phyloP scores from a whole-genome alignment of 108 stramenopile genomes.

The Skeletonema menzelii region DNA sequence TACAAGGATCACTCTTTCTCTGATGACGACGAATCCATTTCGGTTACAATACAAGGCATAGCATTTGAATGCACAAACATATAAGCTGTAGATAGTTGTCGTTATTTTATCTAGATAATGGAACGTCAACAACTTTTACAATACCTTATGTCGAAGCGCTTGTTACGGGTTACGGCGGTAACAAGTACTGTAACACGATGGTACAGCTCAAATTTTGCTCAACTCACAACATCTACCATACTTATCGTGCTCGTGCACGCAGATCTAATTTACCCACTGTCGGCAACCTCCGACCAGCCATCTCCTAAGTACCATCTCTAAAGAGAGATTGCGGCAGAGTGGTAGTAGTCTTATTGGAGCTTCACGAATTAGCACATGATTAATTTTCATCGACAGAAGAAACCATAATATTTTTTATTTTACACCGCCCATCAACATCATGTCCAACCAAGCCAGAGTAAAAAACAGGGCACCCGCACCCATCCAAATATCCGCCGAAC shows the following conservation, averaged over 20 bases:
- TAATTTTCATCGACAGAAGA: not conserved
- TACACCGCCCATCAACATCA: conserved; percentile 10
- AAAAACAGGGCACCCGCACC: conserved; percentile 99
- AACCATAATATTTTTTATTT: not conserved
- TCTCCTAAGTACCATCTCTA: too few species aligned
- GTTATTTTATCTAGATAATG: not conserved
- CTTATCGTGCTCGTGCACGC: too few species aligned
- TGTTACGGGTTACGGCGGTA: too few species aligned
- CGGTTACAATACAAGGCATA: not conserved
- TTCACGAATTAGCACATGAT: not conserved
- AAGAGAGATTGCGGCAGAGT: too few species aligned
- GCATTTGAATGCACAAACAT: not conserved
- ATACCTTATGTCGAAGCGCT: too few species aligned
- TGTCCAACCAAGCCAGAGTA: conserved; percentile 66
- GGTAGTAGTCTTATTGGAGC: too few species aligned
- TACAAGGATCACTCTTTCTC: not conserved
- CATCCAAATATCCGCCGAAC: conserved; percentile 99
- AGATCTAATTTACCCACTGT: too few species aligned
- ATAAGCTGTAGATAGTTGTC: not conserved
- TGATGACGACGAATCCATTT: not conserved
- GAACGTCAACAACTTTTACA: too few species aligned
- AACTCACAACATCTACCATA: too few species aligned
- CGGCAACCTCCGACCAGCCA: too few species aligned
- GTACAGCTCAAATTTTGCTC: too few species aligned
- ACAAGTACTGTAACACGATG: too few species aligned